These are phyloP conservation scores for Gillenia trifoliata DNA, from an alignment of 306 rosid species.

Conservation along the genomic window DNA sequence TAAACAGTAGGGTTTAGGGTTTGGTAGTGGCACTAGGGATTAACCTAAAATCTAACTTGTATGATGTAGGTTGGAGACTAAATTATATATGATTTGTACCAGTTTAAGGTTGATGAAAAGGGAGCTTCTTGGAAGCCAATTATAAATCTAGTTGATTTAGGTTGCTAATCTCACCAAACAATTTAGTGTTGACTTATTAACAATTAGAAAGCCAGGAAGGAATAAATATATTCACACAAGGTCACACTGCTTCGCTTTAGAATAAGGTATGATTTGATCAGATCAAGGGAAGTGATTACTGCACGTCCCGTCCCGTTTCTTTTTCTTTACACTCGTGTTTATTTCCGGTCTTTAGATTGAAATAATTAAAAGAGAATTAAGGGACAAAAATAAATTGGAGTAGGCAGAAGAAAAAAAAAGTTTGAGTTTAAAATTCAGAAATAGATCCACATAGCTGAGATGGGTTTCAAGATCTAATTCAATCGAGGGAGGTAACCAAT, in stretches of 20 bases:
- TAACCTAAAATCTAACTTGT: not conserved
- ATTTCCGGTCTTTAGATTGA: no score
- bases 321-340: no score
- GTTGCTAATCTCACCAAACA: not conserved
- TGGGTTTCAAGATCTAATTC: not conserved
- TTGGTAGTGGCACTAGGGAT: not conserved
- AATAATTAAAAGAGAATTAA: no score
- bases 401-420: not conserved
- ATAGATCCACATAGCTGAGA: not conserved
- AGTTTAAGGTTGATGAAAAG: not conserved
- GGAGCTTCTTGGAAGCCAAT: not conserved
- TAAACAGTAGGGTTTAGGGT: not conserved
- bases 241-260: not conserved
- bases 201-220: not conserved
- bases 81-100: not conserved
- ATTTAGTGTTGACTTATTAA: not conserved
- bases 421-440: not conserved
- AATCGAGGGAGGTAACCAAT: not conserved
- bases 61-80: not conserved
- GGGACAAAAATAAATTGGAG: no score
- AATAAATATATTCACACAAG: not conserved
- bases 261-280: not conserved
- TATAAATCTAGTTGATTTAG: not conserved
- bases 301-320: no score
- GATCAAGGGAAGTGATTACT: no score